Conservation (phyloP, 345 rosid species). For the Salix viminalis region DNA sequence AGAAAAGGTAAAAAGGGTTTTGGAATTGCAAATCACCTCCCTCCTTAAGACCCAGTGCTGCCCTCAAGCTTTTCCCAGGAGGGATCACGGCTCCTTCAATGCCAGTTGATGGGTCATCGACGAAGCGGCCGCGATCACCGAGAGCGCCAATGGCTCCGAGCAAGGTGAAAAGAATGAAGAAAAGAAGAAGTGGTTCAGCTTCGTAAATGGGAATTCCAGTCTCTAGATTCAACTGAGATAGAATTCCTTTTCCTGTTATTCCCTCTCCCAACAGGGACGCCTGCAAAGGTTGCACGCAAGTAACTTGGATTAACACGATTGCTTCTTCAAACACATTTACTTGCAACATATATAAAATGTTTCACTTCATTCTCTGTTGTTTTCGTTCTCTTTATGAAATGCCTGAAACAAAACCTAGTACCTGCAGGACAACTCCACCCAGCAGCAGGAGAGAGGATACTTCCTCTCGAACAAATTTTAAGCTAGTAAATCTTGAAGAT, state of each 20-base stretch:
- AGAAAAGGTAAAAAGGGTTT: neutral
- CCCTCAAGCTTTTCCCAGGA: slow-evolving; percentile 62
- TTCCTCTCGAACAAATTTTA: neutral
- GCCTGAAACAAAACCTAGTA: neutral
- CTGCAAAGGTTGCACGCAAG: slow-evolving; percentile 23
- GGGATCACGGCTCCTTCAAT: slow-evolving; percentile 74
- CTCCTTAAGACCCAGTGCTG: slow-evolving; percentile 82
- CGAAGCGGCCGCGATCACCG: slow-evolving; percentile 85
- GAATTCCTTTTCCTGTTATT: slow-evolving; percentile 86
- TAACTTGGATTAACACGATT: neutral
- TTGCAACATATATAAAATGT: neutral
- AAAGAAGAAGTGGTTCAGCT: slow-evolving; percentile 93
- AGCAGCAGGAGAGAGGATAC: neutral
- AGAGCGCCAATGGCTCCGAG: slow-evolving; percentile 96
- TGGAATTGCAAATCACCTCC: slow-evolving; percentile 47
- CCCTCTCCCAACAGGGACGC: slow-evolving; percentile 91
- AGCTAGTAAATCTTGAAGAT: neutral
- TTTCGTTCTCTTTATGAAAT: neutral
- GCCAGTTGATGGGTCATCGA: slow-evolving; percentile 75
- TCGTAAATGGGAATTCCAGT: slow-evolving; percentile 94
- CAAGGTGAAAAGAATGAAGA: slow-evolving; percentile 88
- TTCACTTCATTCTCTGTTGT: neutral
- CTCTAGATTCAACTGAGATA: slow-evolving; percentile 76
- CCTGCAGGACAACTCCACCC: neutral
- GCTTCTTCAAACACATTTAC: neutral